Base-by-base conservation (phyloP, 108 stramenopile genomes). In the Asterionellopsis glacialis region DNA sequence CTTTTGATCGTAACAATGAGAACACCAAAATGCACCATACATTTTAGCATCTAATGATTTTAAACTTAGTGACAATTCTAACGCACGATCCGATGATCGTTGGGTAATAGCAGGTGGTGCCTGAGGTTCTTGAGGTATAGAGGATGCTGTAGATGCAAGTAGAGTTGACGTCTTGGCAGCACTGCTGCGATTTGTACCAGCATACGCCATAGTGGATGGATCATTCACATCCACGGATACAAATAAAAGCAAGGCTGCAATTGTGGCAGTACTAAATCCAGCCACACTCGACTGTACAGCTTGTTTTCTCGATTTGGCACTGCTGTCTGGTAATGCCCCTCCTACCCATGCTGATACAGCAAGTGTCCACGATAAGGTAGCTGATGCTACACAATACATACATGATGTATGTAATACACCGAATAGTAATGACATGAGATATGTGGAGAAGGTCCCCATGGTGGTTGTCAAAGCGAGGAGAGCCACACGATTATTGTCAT, bases 1-100 rank as follows among this genome's bases (percentile, higher is more conserved):
- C 61, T 97, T 97, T 65, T 97, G 96, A 74, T 94, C 87, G 51
- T 88, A 95, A 57, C 96, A 97, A 56, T 97, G 96, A 18, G 83
- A 79, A 70, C 96, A 97, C 96, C 96, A 97, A 65, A 88, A 95
- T 39, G 96, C 96, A n/a, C 96, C 96, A 57, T 79, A 97, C 86
- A 97, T 88, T 47, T 63, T 74, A 9, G 96, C 83, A 64, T 94
- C 67, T 38, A 90, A 42, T 0, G 64, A 42, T 57, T 82, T 65
- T 41, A 97, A 64, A 28, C 79, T 69, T n/a, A 63, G 55, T 0
- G 82, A 81, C 12, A 97, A 58, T 13, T 49, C 43, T 50, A 95
- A 28, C 5, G 96, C 86, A 42, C 70, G 74, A 7, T 51, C 49
- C 15, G 87, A 80, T 4, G 85, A 85, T 18, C 64, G 63, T 45